Percentiles rank a stretch among this genome's conserved stretches.
These are phyloP conservation scores for Penicillium canariense DNA, from an alignment of 495 filamentous ascomycete species.

Conservation along the genomic window DNA sequence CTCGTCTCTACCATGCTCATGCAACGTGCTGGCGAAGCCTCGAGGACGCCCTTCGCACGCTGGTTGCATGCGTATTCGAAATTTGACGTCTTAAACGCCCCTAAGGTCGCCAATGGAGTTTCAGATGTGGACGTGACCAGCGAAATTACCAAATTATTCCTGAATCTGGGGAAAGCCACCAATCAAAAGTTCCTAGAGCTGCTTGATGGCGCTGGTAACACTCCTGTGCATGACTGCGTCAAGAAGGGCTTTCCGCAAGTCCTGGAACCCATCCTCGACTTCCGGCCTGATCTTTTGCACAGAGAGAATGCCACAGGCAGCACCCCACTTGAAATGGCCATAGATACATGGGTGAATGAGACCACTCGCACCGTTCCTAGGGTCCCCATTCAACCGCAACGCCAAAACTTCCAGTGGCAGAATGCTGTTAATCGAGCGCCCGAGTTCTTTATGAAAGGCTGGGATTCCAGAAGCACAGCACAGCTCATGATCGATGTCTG, in stretches of 20 bases:
- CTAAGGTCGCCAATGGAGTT: neutral
- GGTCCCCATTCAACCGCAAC: conserved; percentile 1
- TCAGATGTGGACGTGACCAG: neutral
- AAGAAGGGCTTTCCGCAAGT: conserved; percentile 32
- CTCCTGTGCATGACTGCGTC: conserved; percentile 58
- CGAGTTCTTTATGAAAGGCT: conserved; percentile 21
- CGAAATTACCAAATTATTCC: conserved; percentile 31
- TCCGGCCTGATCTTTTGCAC: conserved; percentile 55
- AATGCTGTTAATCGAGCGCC: neutral
- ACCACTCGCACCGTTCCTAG: conserved; percentile 20
- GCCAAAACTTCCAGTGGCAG: neutral
- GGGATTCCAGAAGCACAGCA: conserved; percentile 1
- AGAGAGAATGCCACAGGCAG: conserved; percentile 69
- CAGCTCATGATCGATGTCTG: conserved; percentile 27
- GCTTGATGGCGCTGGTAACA: conserved; percentile 66
- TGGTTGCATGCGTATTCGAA: conserved; percentile 25
- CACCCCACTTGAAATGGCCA: conserved; percentile 64
- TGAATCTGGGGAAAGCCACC: conserved; percentile 48
- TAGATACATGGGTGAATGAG: conserved; percentile 47
- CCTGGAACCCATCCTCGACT: conserved; percentile 49
- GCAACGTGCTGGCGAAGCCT: conserved; percentile 44
- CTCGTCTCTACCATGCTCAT: conserved; percentile 43
- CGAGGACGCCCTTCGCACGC: conserved; percentile 49
- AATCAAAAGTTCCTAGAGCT: conserved; percentile 53
- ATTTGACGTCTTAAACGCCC: neutral